Base-by-base conservation (phyloP, 1,284 basidiomycete species). In the Omphalotus olearius region DNA sequence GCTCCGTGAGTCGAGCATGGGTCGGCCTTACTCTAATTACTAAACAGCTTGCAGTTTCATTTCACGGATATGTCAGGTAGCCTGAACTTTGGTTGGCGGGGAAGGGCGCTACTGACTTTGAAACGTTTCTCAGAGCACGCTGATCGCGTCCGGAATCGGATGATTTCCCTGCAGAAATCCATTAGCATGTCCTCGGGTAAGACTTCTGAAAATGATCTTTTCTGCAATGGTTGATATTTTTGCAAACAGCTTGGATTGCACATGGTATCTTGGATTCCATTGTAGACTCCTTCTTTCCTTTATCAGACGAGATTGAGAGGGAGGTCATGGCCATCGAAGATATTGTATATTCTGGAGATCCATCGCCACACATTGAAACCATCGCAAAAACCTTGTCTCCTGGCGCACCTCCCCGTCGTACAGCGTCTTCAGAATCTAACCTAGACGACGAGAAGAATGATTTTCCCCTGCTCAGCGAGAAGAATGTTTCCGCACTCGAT, bases 221-320 rank as follows among this genome's bases (percentile, higher is more conserved):
- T 40, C 9, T 25, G 18, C 23, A 18, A 39, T 9, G 2, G 14
- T 25, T 45, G 18, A 49, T 9, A 45, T 38, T 20, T 45, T 18
- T 7, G 13, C 13, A 13, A 33, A 43, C 63, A 91, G 93, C 96
- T 65, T 98, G 93, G 93, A 93, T 98, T 58, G 92, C 93, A 0
- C 93, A 98, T 66, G 91, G 88, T 14, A 77, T 98, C 48, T 75
- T 98, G 63, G 95, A 98, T 64, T 96, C 93, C 1, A 85, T 98
- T 47, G 93, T 98, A 28, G 95, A 98, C 65, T 85, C 92, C 1
- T 97, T 97, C 70, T 93, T 94, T 67, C 94, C 95, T 1, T 76
- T 93, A 51, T 74, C 96, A 45, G 79, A 87, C 50, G 86, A 86
- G 53, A 86, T 98, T 41, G 93, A 93, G 63, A 78, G 78, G 45